A percentile compares a stretch with the other conserved stretches of the same genome.
Evolutionary conservation across 2,329 filamentous ascomycete genomes (phyloP).

Genomic region (Verticillium nonalfalfae): DNA sequence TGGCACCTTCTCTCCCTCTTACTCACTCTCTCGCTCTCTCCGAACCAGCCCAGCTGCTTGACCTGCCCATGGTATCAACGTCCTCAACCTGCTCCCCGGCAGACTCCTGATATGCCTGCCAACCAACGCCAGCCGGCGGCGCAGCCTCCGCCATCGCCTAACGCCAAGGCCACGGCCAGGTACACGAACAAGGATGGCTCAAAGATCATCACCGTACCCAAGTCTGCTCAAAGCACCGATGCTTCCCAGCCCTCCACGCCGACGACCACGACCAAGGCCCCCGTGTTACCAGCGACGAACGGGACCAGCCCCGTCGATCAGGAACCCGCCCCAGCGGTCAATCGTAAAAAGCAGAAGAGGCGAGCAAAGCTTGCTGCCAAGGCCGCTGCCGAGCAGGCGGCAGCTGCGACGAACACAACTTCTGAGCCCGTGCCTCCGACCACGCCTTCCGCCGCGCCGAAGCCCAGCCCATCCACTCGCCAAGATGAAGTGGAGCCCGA

Average conservation of each 20-base stretch:
- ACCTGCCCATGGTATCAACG: constrained; percentile 31
- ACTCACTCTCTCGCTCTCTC: not conserved
- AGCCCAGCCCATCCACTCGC: constrained; percentile 17
- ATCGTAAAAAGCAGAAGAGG: constrained; percentile 93
- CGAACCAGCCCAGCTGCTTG: not conserved
- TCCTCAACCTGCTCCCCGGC: constrained; percentile 18
- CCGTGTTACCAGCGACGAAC: constrained; percentile 6
- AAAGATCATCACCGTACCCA: constrained; percentile 62
- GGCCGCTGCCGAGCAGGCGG: constrained; percentile 34
- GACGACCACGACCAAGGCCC: constrained; percentile 31
- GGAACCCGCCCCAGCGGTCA: constrained; percentile 49
- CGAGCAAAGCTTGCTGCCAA: constrained; percentile 78
- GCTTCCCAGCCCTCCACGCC: constrained; percentile 48
- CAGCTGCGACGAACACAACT: constrained; percentile 11
- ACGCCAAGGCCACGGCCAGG: constrained; percentile 47
- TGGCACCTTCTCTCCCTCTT: constrained; percentile 3
- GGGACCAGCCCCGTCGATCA: constrained; percentile 13
- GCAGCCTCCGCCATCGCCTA: constrained; percentile 44
- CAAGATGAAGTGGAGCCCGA: constrained; percentile 48
- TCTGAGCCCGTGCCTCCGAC: constrained; percentile 18
- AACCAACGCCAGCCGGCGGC: constrained; percentile 44
- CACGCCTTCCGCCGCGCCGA: constrained; percentile 17
- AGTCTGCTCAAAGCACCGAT: constrained; percentile 42
- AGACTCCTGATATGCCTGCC: constrained; percentile 40
- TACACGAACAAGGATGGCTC: constrained; percentile 65